Base-by-base conservation (phyloP, 441 rosid species). In the Erodium moschatum region DNA sequence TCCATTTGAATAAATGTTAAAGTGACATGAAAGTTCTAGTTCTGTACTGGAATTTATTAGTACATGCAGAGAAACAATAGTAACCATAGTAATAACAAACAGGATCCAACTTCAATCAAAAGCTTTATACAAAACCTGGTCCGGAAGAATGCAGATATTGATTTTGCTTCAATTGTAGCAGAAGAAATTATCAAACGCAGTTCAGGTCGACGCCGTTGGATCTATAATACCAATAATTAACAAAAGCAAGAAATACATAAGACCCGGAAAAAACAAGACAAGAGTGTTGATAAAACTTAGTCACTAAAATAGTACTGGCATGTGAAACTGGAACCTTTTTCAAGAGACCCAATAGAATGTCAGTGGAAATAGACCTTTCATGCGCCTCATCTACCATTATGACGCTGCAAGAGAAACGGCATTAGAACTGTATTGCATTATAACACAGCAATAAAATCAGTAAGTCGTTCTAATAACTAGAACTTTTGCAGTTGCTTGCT, bases 371-470 rank as follows among this genome's bases (percentile, higher is more conserved):
- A 66, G 99, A 91, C 79, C 99, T 85, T 81, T 94, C 99, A 67
- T 94, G 97, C 73, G 99, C 99, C 84, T 94, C 99, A 78, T 94
- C 99, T 21, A 91, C 86, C 99, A 94, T 94, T 81, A 94, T 80
- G 74, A 94, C 97, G 83, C 97, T 94, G 78, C 16, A 44, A 74
- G 33, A 44, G 21, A 33, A 10, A 40, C 18, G 24, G 13, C 62
- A 64, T 56, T 60, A 40, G 20, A 33, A 31, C 12, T 13, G 29
- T 19, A 63, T 33, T 64, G 42, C 40, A 64, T 18, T 0, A 9
- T 21, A 18, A 19, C 27, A 40, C 9, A 56, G 1, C 19, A 19
- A 56, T 56, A 18, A 15, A 56, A 56, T 18, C 12, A 19, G 24
- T n/a, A 19, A 56, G 27, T 0, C 11, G 5, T 0, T 56, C 24